Base-by-base conservation (phyloP, 2,329 filamentous ascomycete species). In the Cyclaneusma minus region DNA sequence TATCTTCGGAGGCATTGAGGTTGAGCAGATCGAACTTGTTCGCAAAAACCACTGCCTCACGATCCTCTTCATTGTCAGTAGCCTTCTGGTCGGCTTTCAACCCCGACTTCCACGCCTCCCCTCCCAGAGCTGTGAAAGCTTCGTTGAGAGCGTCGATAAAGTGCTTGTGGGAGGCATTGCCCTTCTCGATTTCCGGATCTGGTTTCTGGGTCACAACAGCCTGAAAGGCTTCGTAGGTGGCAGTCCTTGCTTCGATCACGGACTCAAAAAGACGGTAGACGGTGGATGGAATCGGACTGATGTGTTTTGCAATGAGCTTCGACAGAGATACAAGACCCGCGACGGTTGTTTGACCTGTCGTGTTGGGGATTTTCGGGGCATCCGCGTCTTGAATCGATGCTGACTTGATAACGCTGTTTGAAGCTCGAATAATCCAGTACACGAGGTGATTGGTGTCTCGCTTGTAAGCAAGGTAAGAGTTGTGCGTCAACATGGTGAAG, bases 361-460 rank as follows among this genome's bases (percentile, higher is more conserved):
- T 52, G 32, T 60, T 59, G 5, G 43, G 20, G 5, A 28, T 29
- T n/a, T 29, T 23, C 3, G 33, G 7, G 1, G 30, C 16, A 8
- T 39, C 26, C 15, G 27, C 21, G 20, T 35, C 31, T 12, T 22
- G 11, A 9, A 13, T 16, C 20, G 18, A 14, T n/a, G 36, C 28
- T 25, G 25, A 33, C 11, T 36, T 38, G 28, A 55, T 38, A 20
- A 58, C 45, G 20, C 29, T 33, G 30, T 56, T 58, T 5, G 49
- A 54, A 4, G 44, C 38, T 18, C 49, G 42, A 6, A 58, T 40
- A 16, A 58, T 38, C 53, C 52, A 60, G 29, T 50, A 52, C 3
- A 55, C 27, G 1, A 54, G 33, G 9, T 45, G 38, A 22, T 38
- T 49, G 1, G 47, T 53, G 22, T 59, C 49, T 16, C 39, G 45